Evolutionary conservation across 176 grass and related monocot species (phyloP).

Genomic region (Lolium perenne): DNA sequence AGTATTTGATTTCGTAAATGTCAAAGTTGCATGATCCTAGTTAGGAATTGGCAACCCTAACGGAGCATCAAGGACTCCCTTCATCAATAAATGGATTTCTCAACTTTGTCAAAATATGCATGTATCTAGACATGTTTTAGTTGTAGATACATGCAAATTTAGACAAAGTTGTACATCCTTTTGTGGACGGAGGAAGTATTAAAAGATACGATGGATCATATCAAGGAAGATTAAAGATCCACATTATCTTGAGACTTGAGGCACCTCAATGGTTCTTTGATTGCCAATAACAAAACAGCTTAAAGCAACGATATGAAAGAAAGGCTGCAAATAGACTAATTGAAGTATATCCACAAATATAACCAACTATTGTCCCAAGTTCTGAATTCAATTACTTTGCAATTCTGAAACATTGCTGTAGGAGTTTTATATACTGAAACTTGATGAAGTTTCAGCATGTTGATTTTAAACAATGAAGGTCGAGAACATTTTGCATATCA

Average conservation of each 20-base stretch:
- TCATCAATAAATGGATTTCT: too few relatives aligned
- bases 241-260: not conserved
- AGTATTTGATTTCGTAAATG: constrained; percentile 2
- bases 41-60: not conserved
- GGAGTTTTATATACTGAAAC: constrained; percentile 7
- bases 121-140: too few relatives aligned
- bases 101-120: too few relatives aligned
- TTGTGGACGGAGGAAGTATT: not conserved
- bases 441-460: constrained; percentile 27
- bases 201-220: not conserved
- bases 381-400: not conserved
- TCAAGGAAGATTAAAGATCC: not conserved
- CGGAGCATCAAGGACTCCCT: not conserved
- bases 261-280: not conserved
- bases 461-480: not conserved
- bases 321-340: constrained; percentile 18
- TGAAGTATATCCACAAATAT: constrained; percentile 34
- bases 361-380: constrained; percentile 17
- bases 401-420: not conserved
- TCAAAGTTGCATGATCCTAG: not conserved
- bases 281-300: constrained; percentile 41
- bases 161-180: too few relatives aligned
- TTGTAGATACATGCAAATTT: too few relatives aligned
- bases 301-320: not conserved
- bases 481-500: constrained; percentile 18